These are phyloP conservation scores for Neurospora intermedia DNA, from an alignment of 495 filamentous ascomycete species.

Conservation along the genomic window DNA sequence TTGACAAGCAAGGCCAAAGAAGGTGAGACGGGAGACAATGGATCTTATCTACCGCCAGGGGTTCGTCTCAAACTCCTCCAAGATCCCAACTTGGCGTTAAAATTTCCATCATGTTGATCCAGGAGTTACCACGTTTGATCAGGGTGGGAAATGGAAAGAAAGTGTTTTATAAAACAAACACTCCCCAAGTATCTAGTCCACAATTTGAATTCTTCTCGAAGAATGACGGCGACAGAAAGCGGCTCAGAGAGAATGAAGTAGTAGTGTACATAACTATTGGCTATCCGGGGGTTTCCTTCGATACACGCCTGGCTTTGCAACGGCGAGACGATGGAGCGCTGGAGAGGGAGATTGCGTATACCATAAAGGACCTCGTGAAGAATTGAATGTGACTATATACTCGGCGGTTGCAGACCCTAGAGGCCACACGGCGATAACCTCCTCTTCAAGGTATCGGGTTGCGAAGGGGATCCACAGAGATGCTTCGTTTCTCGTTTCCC, in stretches of 20 bases:
- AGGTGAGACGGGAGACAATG: neutral
- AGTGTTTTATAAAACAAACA: neutral
- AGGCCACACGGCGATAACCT: neutral
- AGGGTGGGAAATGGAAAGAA: neutral
- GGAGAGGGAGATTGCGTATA: neutral
- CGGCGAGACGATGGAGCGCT: neutral
- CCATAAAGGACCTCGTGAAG: neutral
- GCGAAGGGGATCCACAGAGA: neutral
- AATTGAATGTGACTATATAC: neutral
- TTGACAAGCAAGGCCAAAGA: neutral
- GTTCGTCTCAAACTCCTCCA: neutral
- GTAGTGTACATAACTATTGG: neutral
- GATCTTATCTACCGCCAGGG: neutral
- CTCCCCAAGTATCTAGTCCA: neutral
- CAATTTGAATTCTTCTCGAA: neutral
- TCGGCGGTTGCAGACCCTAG: neutral
- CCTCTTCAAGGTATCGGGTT: neutral
- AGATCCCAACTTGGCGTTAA: neutral
- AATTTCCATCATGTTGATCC: neutral
- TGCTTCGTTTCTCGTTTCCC: neutral
- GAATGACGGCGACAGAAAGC: neutral
- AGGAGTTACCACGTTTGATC: neutral
- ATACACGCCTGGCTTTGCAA: neutral
- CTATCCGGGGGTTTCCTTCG: neutral
- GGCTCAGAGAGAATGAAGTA: neutral